These are phyloP conservation scores for Elsinoe ampelina DNA, from an alignment of 2,329 filamentous ascomycete species.

Conservation along the genomic window DNA sequence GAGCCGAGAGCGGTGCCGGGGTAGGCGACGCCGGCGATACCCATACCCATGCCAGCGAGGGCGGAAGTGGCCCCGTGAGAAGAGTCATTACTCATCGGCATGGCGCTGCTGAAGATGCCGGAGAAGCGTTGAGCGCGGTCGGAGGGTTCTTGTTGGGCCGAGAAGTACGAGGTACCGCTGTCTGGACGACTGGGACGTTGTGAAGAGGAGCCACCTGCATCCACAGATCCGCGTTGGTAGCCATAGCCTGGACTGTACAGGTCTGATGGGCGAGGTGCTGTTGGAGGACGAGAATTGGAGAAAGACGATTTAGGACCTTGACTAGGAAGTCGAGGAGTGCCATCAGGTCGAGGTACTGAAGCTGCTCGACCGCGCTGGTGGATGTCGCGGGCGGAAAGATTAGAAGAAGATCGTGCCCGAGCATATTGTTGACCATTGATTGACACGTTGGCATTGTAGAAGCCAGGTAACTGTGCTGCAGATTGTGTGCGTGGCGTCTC, in stretches of 20 bases:
- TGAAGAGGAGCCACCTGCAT: background rate
- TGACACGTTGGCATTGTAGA: slow-evolving; percentile 9
- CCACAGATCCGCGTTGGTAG: slow-evolving; percentile 20
- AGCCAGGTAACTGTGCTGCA: background rate
- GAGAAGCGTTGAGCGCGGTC: slow-evolving; percentile 18
- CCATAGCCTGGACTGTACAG: slow-evolving; percentile 10
- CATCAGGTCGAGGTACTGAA: slow-evolving; percentile 13
- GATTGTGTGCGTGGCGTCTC: slow-evolving; percentile 8
- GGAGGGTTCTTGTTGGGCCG: slow-evolving; percentile 19
- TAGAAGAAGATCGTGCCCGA: slow-evolving; percentile 2
- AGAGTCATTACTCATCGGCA: slow-evolving; percentile 20
- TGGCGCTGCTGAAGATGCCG: slow-evolving; percentile 26
- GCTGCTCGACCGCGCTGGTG: slow-evolving; percentile 25
- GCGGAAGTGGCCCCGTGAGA: slow-evolving; percentile 23
- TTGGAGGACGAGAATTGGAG: slow-evolving; percentile 27
- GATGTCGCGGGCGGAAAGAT: background rate
- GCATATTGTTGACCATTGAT: slow-evolving; percentile 4
- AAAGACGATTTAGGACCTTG: slow-evolving; percentile 38
- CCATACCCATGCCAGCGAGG: slow-evolving; percentile 19
- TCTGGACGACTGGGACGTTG: slow-evolving; percentile 21
- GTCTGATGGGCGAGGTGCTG: slow-evolving; percentile 23
- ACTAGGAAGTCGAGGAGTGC: slow-evolving; percentile 17
- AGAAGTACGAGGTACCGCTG: slow-evolving; percentile 27
- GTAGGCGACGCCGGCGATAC: slow-evolving; percentile 6
- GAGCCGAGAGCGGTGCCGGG: background rate